Percentiles rank a stretch among this genome's conserved stretches.
These are phyloP conservation scores for Diaporthe australafricana DNA, from an alignment of 2,329 filamentous ascomycete genomes.

Conservation along the genomic window DNA sequence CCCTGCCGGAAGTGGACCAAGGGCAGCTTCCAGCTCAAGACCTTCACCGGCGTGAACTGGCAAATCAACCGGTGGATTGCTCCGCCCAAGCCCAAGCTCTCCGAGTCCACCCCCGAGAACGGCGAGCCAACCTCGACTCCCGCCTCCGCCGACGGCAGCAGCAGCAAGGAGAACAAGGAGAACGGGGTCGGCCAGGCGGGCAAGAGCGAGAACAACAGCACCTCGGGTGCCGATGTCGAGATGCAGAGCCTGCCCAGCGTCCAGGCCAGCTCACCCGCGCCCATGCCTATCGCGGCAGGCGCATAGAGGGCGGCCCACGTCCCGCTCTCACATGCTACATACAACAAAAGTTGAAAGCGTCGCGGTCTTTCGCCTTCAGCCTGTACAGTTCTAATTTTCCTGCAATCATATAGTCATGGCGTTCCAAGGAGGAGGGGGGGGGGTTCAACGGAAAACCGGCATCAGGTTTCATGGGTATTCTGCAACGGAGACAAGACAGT, in stretches of 20 bases:
- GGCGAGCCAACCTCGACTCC: conserved; percentile 60
- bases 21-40: conserved; percentile 86
- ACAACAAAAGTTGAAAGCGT: neutral
- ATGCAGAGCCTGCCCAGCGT: conserved; percentile 64
- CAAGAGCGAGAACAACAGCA: conserved; percentile 53
- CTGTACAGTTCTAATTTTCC: neutral
- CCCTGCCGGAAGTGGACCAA: conserved; percentile 93
- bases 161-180: conserved; percentile 74
- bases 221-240: conserved; percentile 59
- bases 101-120: conserved; percentile 60
- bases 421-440: neutral
- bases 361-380: neutral
- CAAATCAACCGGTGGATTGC: conserved; percentile 85
- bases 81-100: conserved; percentile 66
- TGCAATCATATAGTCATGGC: conserved; percentile 25
- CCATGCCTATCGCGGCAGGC: conserved; percentile 59
- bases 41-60: conserved; percentile 90
- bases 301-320: conserved; percentile 42
- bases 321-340: neutral
- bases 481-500: conserved; percentile 19
- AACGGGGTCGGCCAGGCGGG: conserved; percentile 57
- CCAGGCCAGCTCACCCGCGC: conserved; percentile 64
- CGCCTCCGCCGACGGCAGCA: conserved; percentile 59
- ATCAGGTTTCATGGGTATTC: neutral
- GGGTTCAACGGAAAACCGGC: conserved; percentile 18